Conservation (phyloP, 2,329 filamentous ascomycete genomes). For the Calonectria pseudoreteaudii region DNA sequence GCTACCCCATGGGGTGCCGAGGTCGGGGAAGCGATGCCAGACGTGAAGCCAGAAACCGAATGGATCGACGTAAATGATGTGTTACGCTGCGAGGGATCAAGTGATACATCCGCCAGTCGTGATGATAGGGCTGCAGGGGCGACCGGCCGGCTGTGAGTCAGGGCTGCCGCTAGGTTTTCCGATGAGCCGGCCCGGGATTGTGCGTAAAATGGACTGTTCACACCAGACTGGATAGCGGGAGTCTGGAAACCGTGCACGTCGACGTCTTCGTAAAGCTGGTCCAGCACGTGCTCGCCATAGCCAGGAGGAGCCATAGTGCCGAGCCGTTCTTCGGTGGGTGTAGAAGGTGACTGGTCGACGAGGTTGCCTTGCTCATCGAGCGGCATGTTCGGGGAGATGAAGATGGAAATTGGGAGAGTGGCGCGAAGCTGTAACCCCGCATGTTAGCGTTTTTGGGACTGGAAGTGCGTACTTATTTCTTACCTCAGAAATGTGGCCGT, state of each 20-base stretch:
- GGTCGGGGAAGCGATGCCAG: conserved; percentile 58
- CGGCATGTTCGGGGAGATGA: conserved; percentile 93
- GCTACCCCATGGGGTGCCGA: conserved; percentile 50
- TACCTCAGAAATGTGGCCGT: conserved; percentile 93
- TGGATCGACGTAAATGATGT: conserved; percentile 59
- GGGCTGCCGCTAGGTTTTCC: conserved; percentile 78
- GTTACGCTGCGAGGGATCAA: conserved; percentile 60
- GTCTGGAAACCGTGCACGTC: conserved; percentile 86
- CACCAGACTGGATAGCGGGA: conserved; percentile 76
- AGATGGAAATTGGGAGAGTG: conserved; percentile 90
- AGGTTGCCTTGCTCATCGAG: conserved; percentile 90
- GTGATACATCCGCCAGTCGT: conserved; percentile 77
- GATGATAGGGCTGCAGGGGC: conserved; percentile 69
- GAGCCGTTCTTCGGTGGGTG: conserved; percentile 61
- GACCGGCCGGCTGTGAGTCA: conserved; percentile 46
- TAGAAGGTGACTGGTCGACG: conserved; percentile 67
- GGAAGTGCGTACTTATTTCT: conserved; percentile 31
- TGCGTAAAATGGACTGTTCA: conserved; percentile 82
- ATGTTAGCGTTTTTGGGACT: conserved; percentile 19
- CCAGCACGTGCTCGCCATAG: conserved; percentile 90
- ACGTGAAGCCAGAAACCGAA: conserved; percentile 57
- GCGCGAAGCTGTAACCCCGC: conserved; percentile 74
- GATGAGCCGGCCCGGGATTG: conserved; percentile 80
- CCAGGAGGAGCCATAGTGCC: conserved; percentile 85
- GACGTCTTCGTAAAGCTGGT: conserved; percentile 90